A percentile compares a stretch with the other conserved stretches of the same genome.
phyloP scores from a whole-genome alignment of 176 grass and related monocot genomes.

The Ensete glaucum region DNA sequence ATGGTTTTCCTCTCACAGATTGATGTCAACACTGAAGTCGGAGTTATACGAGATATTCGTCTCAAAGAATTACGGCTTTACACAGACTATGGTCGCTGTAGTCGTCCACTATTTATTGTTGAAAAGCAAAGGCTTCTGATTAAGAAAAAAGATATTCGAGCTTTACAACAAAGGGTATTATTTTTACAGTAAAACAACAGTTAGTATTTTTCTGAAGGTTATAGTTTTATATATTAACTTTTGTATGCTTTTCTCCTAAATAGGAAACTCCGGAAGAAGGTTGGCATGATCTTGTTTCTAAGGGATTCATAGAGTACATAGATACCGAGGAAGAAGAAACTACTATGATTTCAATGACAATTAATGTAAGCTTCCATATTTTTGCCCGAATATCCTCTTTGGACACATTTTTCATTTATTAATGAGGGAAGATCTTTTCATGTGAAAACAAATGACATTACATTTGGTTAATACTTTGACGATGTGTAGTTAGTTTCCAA shows the following conservation, averaged over 20 bases:
- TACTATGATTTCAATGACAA: slow-evolving; percentile 98
- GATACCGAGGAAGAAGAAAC: slow-evolving; percentile 98
- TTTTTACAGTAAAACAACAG: neutral
- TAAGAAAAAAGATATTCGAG: slow-evolving; percentile 75
- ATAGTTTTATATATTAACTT: neutral
- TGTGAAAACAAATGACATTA: neutral
- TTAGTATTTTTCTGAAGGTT: neutral
- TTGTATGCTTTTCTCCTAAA: slow-evolving; percentile 9
- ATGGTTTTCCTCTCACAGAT: slow-evolving; percentile 35
- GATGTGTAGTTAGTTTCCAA: neutral
- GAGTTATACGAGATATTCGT: slow-evolving; percentile 89
- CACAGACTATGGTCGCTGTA: slow-evolving; percentile 96
- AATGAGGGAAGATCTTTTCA: neutral
- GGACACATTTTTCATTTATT: neutral
- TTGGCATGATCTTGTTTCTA: slow-evolving; percentile 88
- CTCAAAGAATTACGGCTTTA: slow-evolving; percentile 93
- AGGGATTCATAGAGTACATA: slow-evolving; percentile 96
- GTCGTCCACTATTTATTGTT: slow-evolving; percentile 91
- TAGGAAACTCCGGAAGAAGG: slow-evolving; percentile 88
- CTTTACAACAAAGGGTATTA: slow-evolving; percentile 80
- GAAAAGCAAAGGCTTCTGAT: slow-evolving; percentile 90
- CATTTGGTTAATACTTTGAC: neutral
- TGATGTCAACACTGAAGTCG: slow-evolving; percentile 98
- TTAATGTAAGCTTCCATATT: slow-evolving; percentile 51
- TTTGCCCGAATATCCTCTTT: neutral